These are phyloP conservation scores for Leccinellum albellum DNA, from an alignment of 768 basidiomycete species.

Conservation along the genomic window DNA sequence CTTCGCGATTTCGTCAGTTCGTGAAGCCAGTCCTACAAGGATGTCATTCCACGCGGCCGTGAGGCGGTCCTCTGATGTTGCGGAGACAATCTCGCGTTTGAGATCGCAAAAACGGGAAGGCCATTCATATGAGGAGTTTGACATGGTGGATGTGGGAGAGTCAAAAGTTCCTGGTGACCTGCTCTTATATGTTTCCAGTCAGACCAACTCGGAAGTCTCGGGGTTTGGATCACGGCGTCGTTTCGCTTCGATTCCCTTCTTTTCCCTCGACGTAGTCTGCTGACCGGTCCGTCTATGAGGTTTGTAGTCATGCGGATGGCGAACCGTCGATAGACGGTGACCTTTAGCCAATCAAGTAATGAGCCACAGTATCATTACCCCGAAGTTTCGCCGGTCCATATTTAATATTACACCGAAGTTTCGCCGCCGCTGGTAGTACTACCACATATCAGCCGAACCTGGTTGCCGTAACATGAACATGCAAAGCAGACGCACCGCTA, in stretches of 20 bases:
- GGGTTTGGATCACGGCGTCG: neutral
- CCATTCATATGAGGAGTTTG: conserved; percentile 7
- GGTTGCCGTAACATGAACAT: neutral
- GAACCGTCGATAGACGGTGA: no score
- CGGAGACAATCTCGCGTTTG: conserved; percentile 53
- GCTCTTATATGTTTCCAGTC: conserved; percentile 13
- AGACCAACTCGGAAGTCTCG: neutral
- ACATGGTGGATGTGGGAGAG: conserved; percentile 11
- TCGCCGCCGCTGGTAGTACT: conserved; percentile 2
- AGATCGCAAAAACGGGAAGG: conserved; percentile 49
- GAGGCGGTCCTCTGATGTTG: conserved; percentile 45
- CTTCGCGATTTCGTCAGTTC: conserved; percentile 42
- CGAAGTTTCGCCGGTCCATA: neutral
- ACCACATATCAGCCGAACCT: neutral
- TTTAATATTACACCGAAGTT: conserved; percentile 7
- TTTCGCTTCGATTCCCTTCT: no score
- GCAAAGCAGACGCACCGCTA: neutral
- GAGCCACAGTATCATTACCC: neutral
- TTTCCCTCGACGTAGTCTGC: neutral
- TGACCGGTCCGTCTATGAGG: neutral
- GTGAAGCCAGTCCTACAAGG: conserved; percentile 45
- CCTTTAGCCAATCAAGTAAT: no score
- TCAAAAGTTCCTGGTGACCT: neutral
- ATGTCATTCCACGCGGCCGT: conserved; percentile 59
- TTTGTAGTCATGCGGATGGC: neutral